Base-by-base conservation (phyloP, 305 asterid species). In the Withania somnifera region DNA sequence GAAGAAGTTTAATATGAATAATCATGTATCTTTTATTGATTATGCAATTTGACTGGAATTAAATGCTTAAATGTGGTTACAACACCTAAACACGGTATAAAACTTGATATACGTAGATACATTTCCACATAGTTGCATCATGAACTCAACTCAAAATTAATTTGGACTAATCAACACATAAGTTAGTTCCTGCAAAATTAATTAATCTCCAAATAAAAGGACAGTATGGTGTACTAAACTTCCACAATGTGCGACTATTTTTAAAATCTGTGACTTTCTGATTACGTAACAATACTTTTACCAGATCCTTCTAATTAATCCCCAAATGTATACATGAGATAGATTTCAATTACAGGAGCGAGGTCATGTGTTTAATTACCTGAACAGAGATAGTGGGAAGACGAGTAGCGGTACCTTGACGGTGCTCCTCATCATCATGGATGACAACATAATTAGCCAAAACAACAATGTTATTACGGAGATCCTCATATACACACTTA, bases 401-500 rank as follows among this genome's bases (percentile, higher is more conserved):
- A 61, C 90, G 85, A 42, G 82, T 89, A 38, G 83, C 45, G 34
- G 2, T 30, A 30, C 2, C 71, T 76, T 89, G 93, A 83, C 0
- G 1, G 20, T 80, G 77, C 20, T 26, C 66, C 19, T 42, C 77
- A 28, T 92, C 93, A 45, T 91, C 95, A 75, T 95, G 86, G 45
- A 93, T 91, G 83, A 91, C 93, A 79, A 88, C 91, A 83, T 92
- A 95, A 87, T 95, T 92, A 24, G 91, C 90, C 83, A 95, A 84
- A 86, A 93, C 98, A 81, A 95, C 92, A 64, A 92, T 93, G 89
- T 91, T 93, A 86, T 81, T 90, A 84, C 91, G 98, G 86, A 93
- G 86, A 86, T 93, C 97, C 82, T 95, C 97, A 38, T 95, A 93
- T 6, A 93, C 91, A 80, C 98, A 93, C 87, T 95, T 95, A 4